A percentile compares a stretch with the other conserved stretches of the same genome.
These are phyloP conservation scores for Bacterosira constricta DNA, from an alignment of 108 stramenopile genomes.

Conservation along the genomic window DNA sequence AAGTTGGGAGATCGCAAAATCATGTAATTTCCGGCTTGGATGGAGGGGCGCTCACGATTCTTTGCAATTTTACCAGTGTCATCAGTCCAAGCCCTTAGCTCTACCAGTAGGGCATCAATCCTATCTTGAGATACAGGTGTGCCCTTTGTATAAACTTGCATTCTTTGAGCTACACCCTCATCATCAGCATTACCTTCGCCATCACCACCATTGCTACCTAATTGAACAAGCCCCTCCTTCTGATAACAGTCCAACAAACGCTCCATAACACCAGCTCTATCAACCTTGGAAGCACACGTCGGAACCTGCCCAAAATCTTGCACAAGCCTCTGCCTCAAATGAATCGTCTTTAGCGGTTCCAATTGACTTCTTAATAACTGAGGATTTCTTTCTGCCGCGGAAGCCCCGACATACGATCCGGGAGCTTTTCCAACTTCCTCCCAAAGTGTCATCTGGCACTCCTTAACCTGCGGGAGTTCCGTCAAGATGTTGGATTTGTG, in stretches of 20 bases:
- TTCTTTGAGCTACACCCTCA: constrained; percentile 11
- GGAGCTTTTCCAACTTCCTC: too few species aligned
- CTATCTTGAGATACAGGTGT: constrained; percentile 21
- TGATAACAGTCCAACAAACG: constrained; percentile 24
- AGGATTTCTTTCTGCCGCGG: constrained; percentile 34
- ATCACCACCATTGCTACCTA: background rate
- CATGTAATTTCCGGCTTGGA: constrained; percentile 42
- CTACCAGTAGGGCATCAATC: constrained; percentile 9
- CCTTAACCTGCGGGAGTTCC: too few species aligned
- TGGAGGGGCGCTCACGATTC: constrained; percentile 23
- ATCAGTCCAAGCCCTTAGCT: constrained; percentile 26
- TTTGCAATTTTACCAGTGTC: constrained; percentile 3
- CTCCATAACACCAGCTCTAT: constrained; percentile 34
- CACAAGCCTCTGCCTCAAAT: constrained; percentile 30
- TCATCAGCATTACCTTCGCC: too few species aligned
- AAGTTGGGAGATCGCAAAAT: constrained; percentile 21
- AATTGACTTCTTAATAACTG: constrained; percentile 35
- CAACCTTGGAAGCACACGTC: constrained; percentile 4
- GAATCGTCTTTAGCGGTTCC: constrained; percentile 38
- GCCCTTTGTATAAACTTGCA: constrained; percentile 10
- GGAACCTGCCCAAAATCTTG: constrained; percentile 34
- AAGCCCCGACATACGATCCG: constrained; percentile 24
- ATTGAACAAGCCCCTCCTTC: constrained; percentile 11
- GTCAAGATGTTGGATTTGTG: too few species aligned
- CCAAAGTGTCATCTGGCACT: too few species aligned